Percentiles rank a stretch among this genome's conserved stretches.
Evolutionary conservation across 805 yeast genomes (phyloP).

Genomic region (Ogataea pini): DNA sequence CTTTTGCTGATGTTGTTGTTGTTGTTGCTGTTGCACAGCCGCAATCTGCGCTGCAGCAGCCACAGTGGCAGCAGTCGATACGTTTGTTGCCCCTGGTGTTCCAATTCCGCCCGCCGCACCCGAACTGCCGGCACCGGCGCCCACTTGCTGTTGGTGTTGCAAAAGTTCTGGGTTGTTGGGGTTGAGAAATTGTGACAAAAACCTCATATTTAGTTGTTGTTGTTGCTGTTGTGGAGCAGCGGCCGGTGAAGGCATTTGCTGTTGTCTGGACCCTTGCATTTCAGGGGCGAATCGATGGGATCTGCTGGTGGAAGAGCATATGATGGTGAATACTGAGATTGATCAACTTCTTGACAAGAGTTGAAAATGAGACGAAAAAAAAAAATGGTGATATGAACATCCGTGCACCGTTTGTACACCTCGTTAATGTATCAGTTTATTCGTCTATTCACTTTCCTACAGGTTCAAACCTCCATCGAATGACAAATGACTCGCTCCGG

Average conservation of each 20-base stretch:
- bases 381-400: not conserved
- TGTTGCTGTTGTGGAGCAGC: constrained; percentile 23
- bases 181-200: constrained; percentile 29
- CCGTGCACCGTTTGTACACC: too few relatives aligned
- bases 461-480: too few relatives aligned
- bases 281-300: not conserved
- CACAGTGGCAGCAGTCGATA: constrained; percentile 21
- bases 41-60: constrained; percentile 27
- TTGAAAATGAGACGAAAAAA: not conserved
- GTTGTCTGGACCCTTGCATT: constrained; percentile 16
- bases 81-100: constrained; percentile 12
- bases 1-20: constrained; percentile 16
- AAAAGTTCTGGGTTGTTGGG: constrained; percentile 24
- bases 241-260: constrained; percentile 22
- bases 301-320: not conserved
- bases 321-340: too few relatives aligned
- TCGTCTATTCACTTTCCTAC: too few relatives aligned
- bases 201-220: constrained; percentile 29
- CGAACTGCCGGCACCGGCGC: constrained; percentile 5
- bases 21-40: constrained; percentile 21
- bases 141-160: constrained; percentile 18
- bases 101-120: constrained; percentile 8
- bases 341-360: too few relatives aligned
- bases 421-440: too few relatives aligned
- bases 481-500: too few relatives aligned